phyloP scores from a whole-genome alignment of 495 filamentous ascomycete genomes.

The Saxophila tyrrhenica region DNA sequence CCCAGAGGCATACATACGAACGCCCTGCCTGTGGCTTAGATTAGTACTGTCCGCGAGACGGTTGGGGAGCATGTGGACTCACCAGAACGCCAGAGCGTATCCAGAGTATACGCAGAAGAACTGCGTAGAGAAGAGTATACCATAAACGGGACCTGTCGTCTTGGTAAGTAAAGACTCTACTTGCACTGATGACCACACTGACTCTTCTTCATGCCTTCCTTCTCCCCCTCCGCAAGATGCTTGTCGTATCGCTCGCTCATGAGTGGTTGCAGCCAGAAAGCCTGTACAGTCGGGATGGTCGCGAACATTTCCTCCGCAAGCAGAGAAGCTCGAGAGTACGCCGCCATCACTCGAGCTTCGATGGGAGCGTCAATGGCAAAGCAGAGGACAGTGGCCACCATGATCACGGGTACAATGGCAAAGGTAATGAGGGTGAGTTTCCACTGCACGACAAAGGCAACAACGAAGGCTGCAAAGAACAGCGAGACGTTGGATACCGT shows the following conservation, averaged over 20 bases:
- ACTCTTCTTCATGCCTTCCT: constrained; percentile 15
- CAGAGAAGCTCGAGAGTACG: constrained; percentile 10
- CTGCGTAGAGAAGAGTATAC: constrained; percentile 11
- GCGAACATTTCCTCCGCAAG: constrained; percentile 14
- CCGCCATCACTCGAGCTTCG: neutral
- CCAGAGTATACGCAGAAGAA: constrained; percentile 15
- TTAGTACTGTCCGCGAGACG: no score
- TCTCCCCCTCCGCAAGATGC: constrained; percentile 8
- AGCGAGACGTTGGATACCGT: constrained; percentile 9
- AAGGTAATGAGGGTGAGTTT: constrained; percentile 20
- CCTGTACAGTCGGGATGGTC: constrained; percentile 19
- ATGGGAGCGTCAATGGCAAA: constrained; percentile 1
- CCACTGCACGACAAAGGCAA: constrained; percentile 19
- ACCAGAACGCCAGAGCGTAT: constrained; percentile 17
- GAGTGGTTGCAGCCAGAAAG: constrained; percentile 11
- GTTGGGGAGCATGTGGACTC: no score
- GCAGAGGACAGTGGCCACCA: neutral
- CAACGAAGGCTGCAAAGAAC: constrained; percentile 20
- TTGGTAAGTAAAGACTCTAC: no score
- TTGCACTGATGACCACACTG: neutral
- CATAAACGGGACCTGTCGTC: no score
- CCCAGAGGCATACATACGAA: constrained; percentile 10
- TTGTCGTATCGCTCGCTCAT: constrained; percentile 13
- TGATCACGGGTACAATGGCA: constrained; percentile 15
- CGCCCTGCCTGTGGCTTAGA: constrained; percentile 11